Base-by-base conservation (phyloP, 2,329 filamentous ascomycete species). In the Sclerotinia glacialis region DNA sequence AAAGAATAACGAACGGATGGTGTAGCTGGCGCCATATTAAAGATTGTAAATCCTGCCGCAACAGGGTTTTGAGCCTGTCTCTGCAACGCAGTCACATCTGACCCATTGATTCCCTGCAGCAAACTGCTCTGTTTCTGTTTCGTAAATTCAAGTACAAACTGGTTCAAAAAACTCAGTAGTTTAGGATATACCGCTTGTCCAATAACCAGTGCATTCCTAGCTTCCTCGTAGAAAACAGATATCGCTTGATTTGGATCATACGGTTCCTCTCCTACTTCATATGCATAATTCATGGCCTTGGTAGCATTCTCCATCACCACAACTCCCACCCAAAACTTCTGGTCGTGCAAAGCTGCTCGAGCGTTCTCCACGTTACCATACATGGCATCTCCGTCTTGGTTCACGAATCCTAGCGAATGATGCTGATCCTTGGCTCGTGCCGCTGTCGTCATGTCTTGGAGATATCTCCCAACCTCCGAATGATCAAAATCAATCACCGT, bases 401-500 rank as follows among this genome's bases (percentile, higher is more conserved):
- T 69, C 50, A 69, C 66, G 34, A 68, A 71, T 3, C 69, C 69
- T 14, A 71, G 42, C 21, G 69, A 66, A n/a, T 47, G 69, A 21
- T 56, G 40, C 5, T 68, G 59, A 42, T 66, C 64, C 21, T 53
- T 49, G 9, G 56, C 46, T 44, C 69, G 66, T 34, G 46, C 65
- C 12, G 46, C 47, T 18, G 54, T 64, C 18, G 54, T 66, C 64
- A 70, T 69, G 18, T 65, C 56, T n/a, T 69, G 67, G 3, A 70
- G 26, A 59, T 67, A 69, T 44, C 49, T 55, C 4, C 68, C 70
- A 9, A 71, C 67, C 46, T 68, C 69, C 6, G 64, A 68, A 28
- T 66, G 58, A 44, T 71, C 70, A 49, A 71, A 71, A 63, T 71
- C 68, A 34, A 71, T 69, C 3, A 71, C 64, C 2, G 70, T 66